Conservation (phyloP, 2,329 filamentous ascomycete species). For the Venturia aucupariae region DNA sequence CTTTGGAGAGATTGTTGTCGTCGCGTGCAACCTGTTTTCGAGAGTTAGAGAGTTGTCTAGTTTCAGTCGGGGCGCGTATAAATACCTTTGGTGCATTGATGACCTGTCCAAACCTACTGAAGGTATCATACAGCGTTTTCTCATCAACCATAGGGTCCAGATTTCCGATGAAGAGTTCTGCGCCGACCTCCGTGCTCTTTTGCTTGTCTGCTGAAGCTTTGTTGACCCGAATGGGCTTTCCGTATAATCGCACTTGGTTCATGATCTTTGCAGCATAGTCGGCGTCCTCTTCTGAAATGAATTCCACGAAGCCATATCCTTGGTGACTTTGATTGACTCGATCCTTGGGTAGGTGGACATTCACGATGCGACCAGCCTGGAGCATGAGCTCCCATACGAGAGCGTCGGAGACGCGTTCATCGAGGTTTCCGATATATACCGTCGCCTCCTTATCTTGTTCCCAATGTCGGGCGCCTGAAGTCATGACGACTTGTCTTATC, state of each 20-base stretch:
- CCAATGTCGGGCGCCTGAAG: conserved; percentile 65
- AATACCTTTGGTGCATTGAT: conserved; percentile 74
- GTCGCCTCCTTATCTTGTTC: conserved; percentile 98
- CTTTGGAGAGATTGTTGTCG: conserved; percentile 79
- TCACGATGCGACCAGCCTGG: conserved; percentile 92
- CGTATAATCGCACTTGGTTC: conserved; percentile 89
- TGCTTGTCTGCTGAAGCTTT: conserved; percentile 92
- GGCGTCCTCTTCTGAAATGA: conserved; percentile 87
- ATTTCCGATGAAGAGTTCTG: conserved; percentile 94
- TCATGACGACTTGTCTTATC: conserved; percentile 43
- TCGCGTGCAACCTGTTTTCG: conserved; percentile 59
- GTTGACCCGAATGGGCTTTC: conserved; percentile 93
- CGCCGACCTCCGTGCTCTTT: conserved; percentile 84
- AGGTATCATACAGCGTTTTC: conserved; percentile 91
- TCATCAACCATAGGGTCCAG: conserved; percentile 91
- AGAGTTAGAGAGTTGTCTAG: background rate
- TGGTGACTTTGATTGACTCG: conserved; percentile 94
- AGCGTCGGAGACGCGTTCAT: conserved; percentile 85
- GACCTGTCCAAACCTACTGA: conserved; percentile 81
- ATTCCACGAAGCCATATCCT: conserved; percentile 98
- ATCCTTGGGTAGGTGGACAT: conserved; percentile 96
- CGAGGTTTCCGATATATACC: conserved; percentile 95
- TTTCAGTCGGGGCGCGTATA: background rate
- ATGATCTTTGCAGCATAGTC: conserved; percentile 95
- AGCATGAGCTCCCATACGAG: conserved; percentile 97